Evolutionary conservation across 371 early-diverging fungal genomes (phyloP).

Genomic region (Mortierella sp.): DNA sequence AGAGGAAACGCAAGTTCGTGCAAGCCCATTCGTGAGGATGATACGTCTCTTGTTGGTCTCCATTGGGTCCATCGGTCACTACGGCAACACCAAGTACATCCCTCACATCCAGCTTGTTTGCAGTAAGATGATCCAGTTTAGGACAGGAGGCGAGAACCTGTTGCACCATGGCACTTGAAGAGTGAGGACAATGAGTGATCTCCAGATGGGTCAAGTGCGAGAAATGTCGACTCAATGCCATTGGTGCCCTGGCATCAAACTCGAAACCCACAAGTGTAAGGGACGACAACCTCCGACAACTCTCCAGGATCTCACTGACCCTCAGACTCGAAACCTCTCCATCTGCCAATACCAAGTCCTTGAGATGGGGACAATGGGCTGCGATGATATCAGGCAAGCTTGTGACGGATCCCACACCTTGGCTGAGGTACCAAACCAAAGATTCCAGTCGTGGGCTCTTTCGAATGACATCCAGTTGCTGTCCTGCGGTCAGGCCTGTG

Average conservation of each 20-base stretch:
- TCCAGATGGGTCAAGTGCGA: neutral
- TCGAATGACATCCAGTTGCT: neutral
- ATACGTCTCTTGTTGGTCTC: neutral
- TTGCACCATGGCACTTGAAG: neutral
- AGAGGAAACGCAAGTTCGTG: neutral
- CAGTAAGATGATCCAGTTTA: neutral
- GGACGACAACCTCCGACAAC: neutral
- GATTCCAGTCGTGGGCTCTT: neutral
- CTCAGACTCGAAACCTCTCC: neutral
- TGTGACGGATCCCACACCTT: too few relatives aligned
- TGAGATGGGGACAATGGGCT: neutral
- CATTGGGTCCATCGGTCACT: neutral
- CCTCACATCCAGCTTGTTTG: neutral
- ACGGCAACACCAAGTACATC: neutral
- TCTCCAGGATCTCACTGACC: neutral
- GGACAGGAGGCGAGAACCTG: neutral
- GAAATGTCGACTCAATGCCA: neutral
- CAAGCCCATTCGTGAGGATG: neutral
- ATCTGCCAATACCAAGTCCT: neutral
- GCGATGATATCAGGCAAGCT: neutral
- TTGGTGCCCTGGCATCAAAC: neutral
- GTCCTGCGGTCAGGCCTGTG: neutral
- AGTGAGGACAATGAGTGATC: neutral
- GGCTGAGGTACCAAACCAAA: too few relatives aligned
- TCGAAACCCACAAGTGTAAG: neutral